A percentile compares a stretch with the other conserved stretches of the same genome.
Evolutionary conservation across 495 filamentous ascomycete genomes (phyloP).

Genomic region (Podospora fimiseda): DNA sequence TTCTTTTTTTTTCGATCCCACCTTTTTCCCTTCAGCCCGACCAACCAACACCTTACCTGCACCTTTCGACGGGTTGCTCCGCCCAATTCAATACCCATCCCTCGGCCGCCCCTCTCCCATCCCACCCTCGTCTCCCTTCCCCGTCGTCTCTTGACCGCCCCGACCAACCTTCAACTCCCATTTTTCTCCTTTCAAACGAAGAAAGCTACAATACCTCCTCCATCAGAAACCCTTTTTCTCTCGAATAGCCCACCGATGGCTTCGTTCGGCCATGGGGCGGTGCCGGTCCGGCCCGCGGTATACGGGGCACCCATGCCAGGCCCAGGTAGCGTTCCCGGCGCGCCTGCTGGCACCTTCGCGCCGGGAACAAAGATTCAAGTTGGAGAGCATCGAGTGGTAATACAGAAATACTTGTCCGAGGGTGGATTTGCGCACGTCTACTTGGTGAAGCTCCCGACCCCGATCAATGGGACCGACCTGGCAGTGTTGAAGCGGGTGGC

Average conservation of each 20-base stretch:
- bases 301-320: constrained; percentile 28
- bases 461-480: constrained; percentile 72
- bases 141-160: background rate
- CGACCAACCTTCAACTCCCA: background rate
- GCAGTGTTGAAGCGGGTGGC: constrained; percentile 94
- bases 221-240: background rate
- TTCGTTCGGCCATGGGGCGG: constrained; percentile 37
- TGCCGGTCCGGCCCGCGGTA: constrained; percentile 17
- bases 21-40: background rate
- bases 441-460: constrained; percentile 75
- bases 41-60: background rate
- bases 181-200: background rate
- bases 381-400: constrained; percentile 84
- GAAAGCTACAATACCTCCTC: background rate
- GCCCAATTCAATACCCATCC: constrained; percentile 3
- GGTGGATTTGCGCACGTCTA: constrained; percentile 99
- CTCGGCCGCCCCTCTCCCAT: background rate
- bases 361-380: constrained; percentile 95
- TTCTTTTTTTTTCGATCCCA: background rate
- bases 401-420: constrained; percentile 97
- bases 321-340: constrained; percentile 41
- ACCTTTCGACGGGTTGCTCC: background rate
- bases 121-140: constrained; percentile 1
- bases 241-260: constrained; percentile 29
- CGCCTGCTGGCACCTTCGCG: constrained; percentile 82